Evolutionary conservation across 2,329 filamentous ascomycete species (phyloP).

Genomic region (Diaporthe ampelina): DNA sequence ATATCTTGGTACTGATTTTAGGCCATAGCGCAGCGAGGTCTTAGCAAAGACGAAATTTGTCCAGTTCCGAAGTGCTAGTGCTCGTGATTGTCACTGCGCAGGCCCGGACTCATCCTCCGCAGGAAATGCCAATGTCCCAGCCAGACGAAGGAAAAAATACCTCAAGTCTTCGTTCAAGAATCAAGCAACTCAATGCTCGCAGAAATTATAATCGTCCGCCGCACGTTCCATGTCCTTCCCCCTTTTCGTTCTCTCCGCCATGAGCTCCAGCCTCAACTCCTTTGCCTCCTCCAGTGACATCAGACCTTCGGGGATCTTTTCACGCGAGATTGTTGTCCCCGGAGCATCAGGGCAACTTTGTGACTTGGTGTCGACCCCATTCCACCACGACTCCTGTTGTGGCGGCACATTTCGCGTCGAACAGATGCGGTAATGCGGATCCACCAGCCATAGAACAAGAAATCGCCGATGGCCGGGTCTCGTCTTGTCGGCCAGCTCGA

Average conservation of each 20-base stretch:
- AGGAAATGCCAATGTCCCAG: too few relatives aligned
- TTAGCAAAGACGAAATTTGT: too few relatives aligned
- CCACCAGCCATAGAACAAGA: conserved; percentile 71
- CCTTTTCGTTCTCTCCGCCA: conserved; percentile 34
- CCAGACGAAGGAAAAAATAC: too few relatives aligned
- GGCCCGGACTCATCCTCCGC: too few relatives aligned
- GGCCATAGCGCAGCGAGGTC: too few relatives aligned
- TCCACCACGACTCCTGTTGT: conserved; percentile 55
- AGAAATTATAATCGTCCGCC: conserved; percentile 35
- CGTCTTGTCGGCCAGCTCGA: conserved; percentile 62
- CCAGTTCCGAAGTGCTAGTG: too few relatives aligned
- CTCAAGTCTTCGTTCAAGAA: not conserved
- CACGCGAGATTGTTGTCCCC: conserved; percentile 18
- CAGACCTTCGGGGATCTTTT: conserved; percentile 37
- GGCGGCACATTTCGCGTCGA: conserved; percentile 59
- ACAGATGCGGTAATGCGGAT: conserved; percentile 65
- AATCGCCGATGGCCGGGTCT: conserved; percentile 69
- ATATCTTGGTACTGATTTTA: not conserved
- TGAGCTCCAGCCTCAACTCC: conserved; percentile 37
- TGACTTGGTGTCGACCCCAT: conserved; percentile 37
- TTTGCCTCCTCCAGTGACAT: conserved; percentile 41
- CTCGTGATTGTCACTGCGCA: too few relatives aligned
- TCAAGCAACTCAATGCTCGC: conserved; percentile 36
- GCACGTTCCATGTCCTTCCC: not conserved
- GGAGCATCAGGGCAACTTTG: not conserved